Evolutionary conservation across 352 stramenopile species (phyloP), one percentile per base, ranked within the genome.

Genomic region (Pythium insidiosum): DNA sequence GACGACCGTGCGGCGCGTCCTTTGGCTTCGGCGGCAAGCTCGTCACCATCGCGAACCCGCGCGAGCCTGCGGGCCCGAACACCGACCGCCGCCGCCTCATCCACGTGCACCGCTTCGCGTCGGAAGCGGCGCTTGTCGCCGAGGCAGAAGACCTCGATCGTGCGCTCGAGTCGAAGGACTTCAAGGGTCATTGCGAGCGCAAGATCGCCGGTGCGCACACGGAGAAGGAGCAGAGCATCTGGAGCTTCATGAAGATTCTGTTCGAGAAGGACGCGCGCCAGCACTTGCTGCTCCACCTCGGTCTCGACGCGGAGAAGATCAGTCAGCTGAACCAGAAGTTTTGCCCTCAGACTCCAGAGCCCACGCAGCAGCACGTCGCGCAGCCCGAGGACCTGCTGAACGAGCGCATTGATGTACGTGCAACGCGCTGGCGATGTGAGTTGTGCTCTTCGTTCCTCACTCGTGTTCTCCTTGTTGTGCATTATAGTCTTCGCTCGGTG

Each of bases 11-110:
- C 29, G 85, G 85, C 36, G 95, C 96, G 5, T 88, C 87, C n/a
- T 98, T 97, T 71, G 92, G 91, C 35, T 99, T 98, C 73, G 95
- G 96, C 30, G 96, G 95, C 37, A 90, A 94, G 47, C 61, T 99
- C 33, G 77, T 98, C 24, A 88, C 75, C 6, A 93, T 98, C 36
- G 73, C 61, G 25, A 88, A 88, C 47, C 68, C 74, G 9, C 62
- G 71, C 28, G 79, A 88, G 26, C 54, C 65, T 21, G 56, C 55
- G 4, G 60, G 37, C 6, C 58, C 70, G 21, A 87, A 84, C 29
- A 50, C 56, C 0, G 74, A 88, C 39, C 71, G 76, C 9, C 73
- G 78, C 20, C 74, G 75, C 10, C 49, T 94, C 24, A 62, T 96
- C 30, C 75, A 95, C 43, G 59, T 96, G 19, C 76, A 89, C 42